Percentiles rank a stretch among this genome's conserved stretches.
Conservation (phyloP, 208 protist genomes). For the Trypanosoma scelopori region DNA sequence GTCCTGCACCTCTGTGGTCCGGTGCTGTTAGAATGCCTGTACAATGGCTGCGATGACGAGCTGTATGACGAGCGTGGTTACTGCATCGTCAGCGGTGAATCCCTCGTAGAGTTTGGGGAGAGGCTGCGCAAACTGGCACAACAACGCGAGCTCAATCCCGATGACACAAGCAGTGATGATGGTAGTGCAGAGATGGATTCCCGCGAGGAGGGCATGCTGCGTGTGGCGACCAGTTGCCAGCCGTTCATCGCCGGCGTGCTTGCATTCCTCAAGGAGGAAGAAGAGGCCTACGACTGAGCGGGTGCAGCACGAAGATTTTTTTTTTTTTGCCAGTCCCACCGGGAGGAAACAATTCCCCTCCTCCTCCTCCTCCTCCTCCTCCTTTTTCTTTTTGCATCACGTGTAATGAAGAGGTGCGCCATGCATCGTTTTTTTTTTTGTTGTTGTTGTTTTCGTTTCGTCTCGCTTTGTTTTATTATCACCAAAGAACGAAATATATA, state of each 20-base stretch:
- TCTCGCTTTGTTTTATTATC: too few species aligned
- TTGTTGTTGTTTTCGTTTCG: not conserved
- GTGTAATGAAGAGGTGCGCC: too few species aligned
- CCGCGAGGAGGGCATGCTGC: slow-evolving; percentile 49
- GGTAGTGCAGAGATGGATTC: slow-evolving; percentile 15
- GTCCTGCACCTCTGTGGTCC: slow-evolving; percentile 49
- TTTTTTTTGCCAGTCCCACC: too few species aligned
- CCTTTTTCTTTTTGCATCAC: too few species aligned
- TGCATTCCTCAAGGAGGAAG: slow-evolving; percentile 47
- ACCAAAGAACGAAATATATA: slow-evolving; percentile 1
- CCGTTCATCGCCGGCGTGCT: slow-evolving; percentile 63
- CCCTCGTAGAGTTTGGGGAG: slow-evolving; percentile 65
- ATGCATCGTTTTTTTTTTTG: not conserved
- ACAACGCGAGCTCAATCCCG: slow-evolving; percentile 37
- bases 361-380: too few species aligned
- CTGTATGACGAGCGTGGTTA: slow-evolving; percentile 73
- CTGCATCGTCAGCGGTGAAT: slow-evolving; percentile 77
- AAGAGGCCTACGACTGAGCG: not conserved
- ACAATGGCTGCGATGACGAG: slow-evolving; percentile 69
- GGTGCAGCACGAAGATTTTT: not conserved
- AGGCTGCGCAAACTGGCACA: slow-evolving; percentile 30
- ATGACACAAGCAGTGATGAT: slow-evolving; percentile 14
- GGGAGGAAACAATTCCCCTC: too few species aligned
- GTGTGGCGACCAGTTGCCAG: slow-evolving; percentile 55
- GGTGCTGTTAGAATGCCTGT: slow-evolving; percentile 65